Evolutionary conservation across 495 filamentous ascomycete species (phyloP).

Genomic region (Annulohypoxylon moriforme): DNA sequence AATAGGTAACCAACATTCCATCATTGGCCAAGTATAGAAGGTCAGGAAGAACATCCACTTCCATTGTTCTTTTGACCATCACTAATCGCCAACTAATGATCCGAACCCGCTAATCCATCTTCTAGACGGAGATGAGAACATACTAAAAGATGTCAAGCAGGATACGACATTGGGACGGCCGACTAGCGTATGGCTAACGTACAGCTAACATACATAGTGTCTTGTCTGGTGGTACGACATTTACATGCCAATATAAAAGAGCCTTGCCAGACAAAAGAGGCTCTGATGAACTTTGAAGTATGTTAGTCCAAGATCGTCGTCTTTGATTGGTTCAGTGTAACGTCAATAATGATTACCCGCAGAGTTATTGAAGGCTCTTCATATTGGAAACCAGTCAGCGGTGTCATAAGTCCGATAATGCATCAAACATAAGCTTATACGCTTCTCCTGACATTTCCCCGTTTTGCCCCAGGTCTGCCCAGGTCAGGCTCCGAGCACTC

Average conservation of each 20-base stretch:
- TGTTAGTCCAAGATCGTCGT: neutral
- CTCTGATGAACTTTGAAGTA: neutral
- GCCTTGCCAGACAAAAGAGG: neutral
- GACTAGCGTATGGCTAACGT: slow-evolving; percentile 8
- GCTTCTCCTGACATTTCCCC: neutral
- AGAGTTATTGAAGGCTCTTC: neutral
- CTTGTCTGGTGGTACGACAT: neutral
- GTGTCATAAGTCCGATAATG: neutral
- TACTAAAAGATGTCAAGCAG: neutral
- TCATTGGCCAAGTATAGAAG: slow-evolving; percentile 1
- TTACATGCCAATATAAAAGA: neutral
- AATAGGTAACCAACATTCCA: slow-evolving; percentile 16
- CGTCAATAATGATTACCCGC: neutral
- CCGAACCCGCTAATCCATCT: slow-evolving; percentile 1
- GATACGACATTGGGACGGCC: neutral
- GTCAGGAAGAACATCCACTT: slow-evolving; percentile 11
- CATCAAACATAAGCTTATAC: slow-evolving; percentile 3
- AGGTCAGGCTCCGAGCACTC: neutral
- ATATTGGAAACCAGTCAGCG: neutral
- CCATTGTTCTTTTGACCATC: neutral
- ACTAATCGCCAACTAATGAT: slow-evolving; percentile 4
- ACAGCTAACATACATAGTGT: slow-evolving; percentile 9
- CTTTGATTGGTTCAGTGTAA: neutral
- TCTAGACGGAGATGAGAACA: slow-evolving; percentile 3
- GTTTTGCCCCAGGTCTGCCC: neutral